Evolutionary conservation across 768 basidiomycete genomes (phyloP), one percentile per base, ranked within the genome.

Genomic region (Lactarius sanguifluus): DNA sequence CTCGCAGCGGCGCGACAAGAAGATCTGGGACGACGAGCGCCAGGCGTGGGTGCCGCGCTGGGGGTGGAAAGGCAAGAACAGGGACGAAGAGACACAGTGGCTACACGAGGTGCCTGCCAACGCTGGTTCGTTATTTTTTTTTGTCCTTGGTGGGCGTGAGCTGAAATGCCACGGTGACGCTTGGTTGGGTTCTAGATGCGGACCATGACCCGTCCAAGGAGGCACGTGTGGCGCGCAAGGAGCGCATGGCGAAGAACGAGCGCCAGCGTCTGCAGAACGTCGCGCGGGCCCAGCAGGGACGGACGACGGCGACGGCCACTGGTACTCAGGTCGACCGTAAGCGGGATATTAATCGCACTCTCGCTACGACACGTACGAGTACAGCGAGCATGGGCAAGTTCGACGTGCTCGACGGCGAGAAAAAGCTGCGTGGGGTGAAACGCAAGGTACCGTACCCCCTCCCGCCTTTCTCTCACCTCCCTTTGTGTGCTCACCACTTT

Each of bases 381-480:
- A 99, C 97, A 0, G 97, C 95, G 0, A 96, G 93, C 72, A 89
- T 99, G 89, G 97, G 97, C 70, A 89, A 85, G 71, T 99, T 97
- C 72, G 96, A 98, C 70, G 86, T 82, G 73, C 83, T 98, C 25
- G 90, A 96, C 60, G 96, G 96, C 15, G 97, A 99, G 77, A 91
- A 92, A 76, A 95, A 93, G 77, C 75, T 87, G 54, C 85, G 86
- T 41, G 94, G 95, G 7, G 79, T 95, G 57, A 98, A 98, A 80
- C 86, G 97, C 72, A 98, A 98, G 89, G 94, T 93, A 69, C 52
- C 80, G 73, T 45, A 8, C 12, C 25, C 7, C 62, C 40, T 0
- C 36, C n/a, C 34, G 41, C 47, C 30, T 43, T 23, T 38, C 52
- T 34, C 36, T 36, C 12, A 13, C 36, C 59, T 64, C 57, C 61